Evolutionary conservation across 345 rosid species (phyloP).

Genomic region (Linum usitatissimum): DNA sequence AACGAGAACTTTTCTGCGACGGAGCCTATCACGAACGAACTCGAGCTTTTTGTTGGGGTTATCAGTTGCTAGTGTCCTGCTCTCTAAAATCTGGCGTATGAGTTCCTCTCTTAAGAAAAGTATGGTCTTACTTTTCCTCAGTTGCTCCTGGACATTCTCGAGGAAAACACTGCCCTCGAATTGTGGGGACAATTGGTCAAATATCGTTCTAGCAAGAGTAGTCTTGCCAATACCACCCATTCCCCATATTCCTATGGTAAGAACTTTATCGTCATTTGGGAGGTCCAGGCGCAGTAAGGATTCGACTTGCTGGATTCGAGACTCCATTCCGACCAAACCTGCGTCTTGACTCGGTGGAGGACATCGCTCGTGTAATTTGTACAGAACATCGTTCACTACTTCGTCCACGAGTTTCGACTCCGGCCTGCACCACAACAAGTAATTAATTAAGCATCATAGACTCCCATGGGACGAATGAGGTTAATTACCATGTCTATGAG

Average conservation of each 20-base stretch:
- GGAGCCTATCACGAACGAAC: neutral
- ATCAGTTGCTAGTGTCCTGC: neutral
- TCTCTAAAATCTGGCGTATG: neutral
- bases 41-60: neutral
- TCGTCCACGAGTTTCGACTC: constrained; percentile 9
- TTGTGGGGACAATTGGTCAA: neutral
- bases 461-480: too few species aligned
- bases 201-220: constrained; percentile 8
- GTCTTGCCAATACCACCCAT: constrained; percentile 16
- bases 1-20: constrained; percentile 1
- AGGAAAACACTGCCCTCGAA: constrained; percentile 14
- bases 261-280: neutral
- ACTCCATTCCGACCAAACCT: constrained; percentile 11
- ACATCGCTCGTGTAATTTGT: constrained; percentile 4
- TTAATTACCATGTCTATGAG: too few species aligned
- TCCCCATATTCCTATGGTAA: constrained; percentile 13
- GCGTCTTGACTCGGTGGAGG: neutral
- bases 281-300: neutral
- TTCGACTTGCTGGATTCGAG: constrained; percentile 4
- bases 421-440: neutral
- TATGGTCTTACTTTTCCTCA: constrained; percentile 2
- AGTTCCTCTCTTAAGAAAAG: neutral
- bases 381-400: neutral
- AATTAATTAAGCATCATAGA: too few species aligned
- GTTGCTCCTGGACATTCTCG: constrained; percentile 5